Conservation (phyloP, 208 protist species). For the Crithidia fasciculata region DNA sequence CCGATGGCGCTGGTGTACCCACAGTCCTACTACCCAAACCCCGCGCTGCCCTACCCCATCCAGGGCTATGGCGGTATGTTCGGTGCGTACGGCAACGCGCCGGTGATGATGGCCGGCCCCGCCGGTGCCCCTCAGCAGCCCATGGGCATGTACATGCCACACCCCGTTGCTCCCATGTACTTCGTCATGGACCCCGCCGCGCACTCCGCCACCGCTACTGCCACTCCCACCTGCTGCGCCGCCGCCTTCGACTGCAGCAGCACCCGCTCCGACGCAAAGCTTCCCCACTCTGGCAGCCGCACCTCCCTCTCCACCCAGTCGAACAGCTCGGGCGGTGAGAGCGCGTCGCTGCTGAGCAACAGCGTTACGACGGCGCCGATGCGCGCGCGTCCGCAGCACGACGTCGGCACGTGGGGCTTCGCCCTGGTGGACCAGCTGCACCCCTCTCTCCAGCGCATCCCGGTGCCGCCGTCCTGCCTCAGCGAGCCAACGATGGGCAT, state of each 20-base stretch:
- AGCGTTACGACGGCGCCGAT: conserved; percentile 14
- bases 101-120: conserved; percentile 16
- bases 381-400: conserved; percentile 31
- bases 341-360: conserved; percentile 23
- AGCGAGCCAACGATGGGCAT: conserved; percentile 45
- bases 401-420: conserved; percentile 52
- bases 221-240: conserved; percentile 5
- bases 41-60: conserved; percentile 4
- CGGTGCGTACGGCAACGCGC: conserved; percentile 14
- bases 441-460: conserved; percentile 49
- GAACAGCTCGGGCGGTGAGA: conserved; percentile 26
- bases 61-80: conserved; percentile 24
- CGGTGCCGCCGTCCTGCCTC: conserved; percentile 49
- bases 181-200: conserved; percentile 22
- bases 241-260: conserved; percentile 1
- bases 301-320: conserved; percentile 36
- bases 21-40: conserved; percentile 23
- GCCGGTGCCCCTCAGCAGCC: conserved; percentile 1
- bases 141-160: conserved; percentile 14
- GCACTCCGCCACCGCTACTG: conserved; percentile 1
- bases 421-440: conserved; percentile 56
- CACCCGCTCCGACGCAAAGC: conserved; percentile 10
- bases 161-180: conserved; percentile 27
- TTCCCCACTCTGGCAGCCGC: conserved; percentile 28
- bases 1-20: conserved; percentile 28